Percentiles rank a stretch among this genome's conserved stretches.
Evolutionary conservation across 2,329 filamentous ascomycete genomes (phyloP).

Genomic region (Alternaria infectoria): DNA sequence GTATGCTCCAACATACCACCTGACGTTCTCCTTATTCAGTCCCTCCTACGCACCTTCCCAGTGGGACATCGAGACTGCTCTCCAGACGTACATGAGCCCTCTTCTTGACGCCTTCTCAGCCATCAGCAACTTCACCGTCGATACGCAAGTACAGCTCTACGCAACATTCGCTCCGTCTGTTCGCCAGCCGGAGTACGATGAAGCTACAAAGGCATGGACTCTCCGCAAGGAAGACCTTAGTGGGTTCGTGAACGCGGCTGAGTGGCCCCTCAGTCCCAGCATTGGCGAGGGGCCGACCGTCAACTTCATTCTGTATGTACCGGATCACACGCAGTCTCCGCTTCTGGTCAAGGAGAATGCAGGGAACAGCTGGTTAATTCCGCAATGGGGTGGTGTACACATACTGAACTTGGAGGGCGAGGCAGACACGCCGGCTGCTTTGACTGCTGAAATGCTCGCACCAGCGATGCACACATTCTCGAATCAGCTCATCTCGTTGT

Average conservation of each 20-base stretch:
- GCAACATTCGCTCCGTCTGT: constrained; percentile 71
- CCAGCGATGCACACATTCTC: constrained; percentile 89
- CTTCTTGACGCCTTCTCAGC: constrained; percentile 78
- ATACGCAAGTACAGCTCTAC: constrained; percentile 95
- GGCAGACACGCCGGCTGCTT: constrained; percentile 52
- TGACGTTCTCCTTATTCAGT: constrained; percentile 95
- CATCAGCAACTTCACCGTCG: constrained; percentile 94
- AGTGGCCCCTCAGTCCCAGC: constrained; percentile 94
- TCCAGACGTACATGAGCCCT: constrained; percentile 81
- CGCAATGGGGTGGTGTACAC: constrained; percentile 87
- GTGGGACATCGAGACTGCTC: constrained; percentile 87
- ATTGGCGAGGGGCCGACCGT: constrained; percentile 93
- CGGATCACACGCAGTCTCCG: constrained; percentile 69
- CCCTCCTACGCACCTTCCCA: constrained; percentile 77
- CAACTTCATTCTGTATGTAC: constrained; percentile 93
- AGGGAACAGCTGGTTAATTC: constrained; percentile 86
- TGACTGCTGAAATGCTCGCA: constrained; percentile 71
- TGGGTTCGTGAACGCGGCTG: constrained; percentile 95
- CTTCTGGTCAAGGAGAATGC: constrained; percentile 65
- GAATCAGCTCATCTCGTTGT: constrained; percentile 83
- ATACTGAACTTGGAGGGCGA: constrained; percentile 66
- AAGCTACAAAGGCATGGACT: constrained; percentile 64
- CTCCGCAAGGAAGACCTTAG: constrained; percentile 86
- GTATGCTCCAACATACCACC: constrained; percentile 90
- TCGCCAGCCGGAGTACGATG: constrained; percentile 62